Evolutionary conservation across 2,329 filamentous ascomycete genomes (phyloP).

Genomic region (Fusarium camptoceras): DNA sequence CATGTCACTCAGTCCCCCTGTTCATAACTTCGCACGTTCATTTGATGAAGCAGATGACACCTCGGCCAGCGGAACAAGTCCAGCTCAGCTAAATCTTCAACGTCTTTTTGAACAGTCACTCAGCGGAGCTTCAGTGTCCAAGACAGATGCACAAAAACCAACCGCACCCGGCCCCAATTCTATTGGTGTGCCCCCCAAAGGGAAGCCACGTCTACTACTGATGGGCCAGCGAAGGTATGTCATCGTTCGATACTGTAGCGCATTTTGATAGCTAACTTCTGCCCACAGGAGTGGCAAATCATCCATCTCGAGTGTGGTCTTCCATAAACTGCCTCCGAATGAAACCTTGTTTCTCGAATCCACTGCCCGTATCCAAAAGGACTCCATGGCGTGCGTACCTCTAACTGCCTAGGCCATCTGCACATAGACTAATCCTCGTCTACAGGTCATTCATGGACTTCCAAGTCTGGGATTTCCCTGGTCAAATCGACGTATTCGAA

Average conservation of each 20-base stretch:
- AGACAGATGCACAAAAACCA: conserved; percentile 60
- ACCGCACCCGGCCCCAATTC: conserved; percentile 56
- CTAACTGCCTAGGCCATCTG: background rate
- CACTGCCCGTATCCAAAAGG: conserved; percentile 92
- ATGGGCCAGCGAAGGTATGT: conserved; percentile 94
- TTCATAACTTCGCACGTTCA: conserved; percentile 44
- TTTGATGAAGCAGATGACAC: conserved; percentile 44
- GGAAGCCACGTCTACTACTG: conserved; percentile 86
- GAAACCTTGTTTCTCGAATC: conserved; percentile 97
- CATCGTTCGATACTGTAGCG: background rate
- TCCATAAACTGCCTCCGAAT: conserved; percentile 95
- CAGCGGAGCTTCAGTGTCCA: conserved; percentile 61
- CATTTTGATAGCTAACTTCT: conserved; percentile 4
- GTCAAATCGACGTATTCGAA: conserved; percentile 89
- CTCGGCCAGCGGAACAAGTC: conserved; percentile 59
- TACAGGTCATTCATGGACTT: conserved; percentile 97
- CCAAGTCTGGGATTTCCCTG: conserved; percentile 97
- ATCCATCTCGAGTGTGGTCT: conserved; percentile 98
- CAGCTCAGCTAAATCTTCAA: conserved; percentile 72
- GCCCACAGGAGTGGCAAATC: conserved; percentile 89
- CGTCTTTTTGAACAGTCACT: conserved; percentile 72
- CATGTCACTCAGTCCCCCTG: conserved; percentile 53
- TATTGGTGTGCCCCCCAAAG: conserved; percentile 62
- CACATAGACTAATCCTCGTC: conserved; percentile 3
- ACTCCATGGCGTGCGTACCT: conserved; percentile 85